These are phyloP conservation scores for Kurtzmaniella quercitrusa DNA, from an alignment of 1,139 yeast species.

Conservation along the genomic window DNA sequence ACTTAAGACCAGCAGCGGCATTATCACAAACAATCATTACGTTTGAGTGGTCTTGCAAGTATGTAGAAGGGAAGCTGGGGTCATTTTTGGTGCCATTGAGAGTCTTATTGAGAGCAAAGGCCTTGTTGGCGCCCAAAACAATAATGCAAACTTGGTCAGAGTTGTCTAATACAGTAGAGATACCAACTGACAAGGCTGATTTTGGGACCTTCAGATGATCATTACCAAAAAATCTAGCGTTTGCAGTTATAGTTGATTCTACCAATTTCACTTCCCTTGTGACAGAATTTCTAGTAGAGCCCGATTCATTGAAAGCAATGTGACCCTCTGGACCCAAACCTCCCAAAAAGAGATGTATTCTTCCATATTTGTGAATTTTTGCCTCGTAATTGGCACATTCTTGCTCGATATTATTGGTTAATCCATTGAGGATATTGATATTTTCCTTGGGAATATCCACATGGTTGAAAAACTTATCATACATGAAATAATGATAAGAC, in stretches of 20 bases:
- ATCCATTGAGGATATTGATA: slow-evolving; percentile 55
- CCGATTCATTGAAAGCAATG: slow-evolving; percentile 61
- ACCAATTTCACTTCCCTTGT: slow-evolving; percentile 52
- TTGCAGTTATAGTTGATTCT: slow-evolving; percentile 52
- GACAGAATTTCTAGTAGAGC: slow-evolving; percentile 42
- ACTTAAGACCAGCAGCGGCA: slow-evolving; percentile 37
- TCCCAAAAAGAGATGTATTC: slow-evolving; percentile 55
- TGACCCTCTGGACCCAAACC: slow-evolving; percentile 68
- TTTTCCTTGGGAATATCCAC: slow-evolving; percentile 53
- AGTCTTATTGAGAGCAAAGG: slow-evolving; percentile 43
- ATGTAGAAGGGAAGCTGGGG: slow-evolving; percentile 42
- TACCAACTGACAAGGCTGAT: slow-evolving; percentile 56
- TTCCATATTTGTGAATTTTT: slow-evolving; percentile 47
- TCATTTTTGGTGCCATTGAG: slow-evolving; percentile 33
- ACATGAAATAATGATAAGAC: slow-evolving; percentile 61
- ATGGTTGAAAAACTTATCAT: slow-evolving; percentile 55
- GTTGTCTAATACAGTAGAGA: slow-evolving; percentile 57
- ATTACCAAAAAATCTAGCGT: slow-evolving; percentile 51
- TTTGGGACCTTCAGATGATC: slow-evolving; percentile 49
- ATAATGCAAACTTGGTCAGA: slow-evolving; percentile 51
- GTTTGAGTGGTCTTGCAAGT: slow-evolving; percentile 43
- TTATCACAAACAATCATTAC: slow-evolving; percentile 46
- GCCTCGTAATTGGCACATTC: slow-evolving; percentile 53
- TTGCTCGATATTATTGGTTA: slow-evolving; percentile 39
- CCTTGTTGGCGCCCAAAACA: slow-evolving; percentile 44